Base-by-base conservation (phyloP, 2,329 filamentous ascomycete genomes). In the Talaromyces sp. region DNA sequence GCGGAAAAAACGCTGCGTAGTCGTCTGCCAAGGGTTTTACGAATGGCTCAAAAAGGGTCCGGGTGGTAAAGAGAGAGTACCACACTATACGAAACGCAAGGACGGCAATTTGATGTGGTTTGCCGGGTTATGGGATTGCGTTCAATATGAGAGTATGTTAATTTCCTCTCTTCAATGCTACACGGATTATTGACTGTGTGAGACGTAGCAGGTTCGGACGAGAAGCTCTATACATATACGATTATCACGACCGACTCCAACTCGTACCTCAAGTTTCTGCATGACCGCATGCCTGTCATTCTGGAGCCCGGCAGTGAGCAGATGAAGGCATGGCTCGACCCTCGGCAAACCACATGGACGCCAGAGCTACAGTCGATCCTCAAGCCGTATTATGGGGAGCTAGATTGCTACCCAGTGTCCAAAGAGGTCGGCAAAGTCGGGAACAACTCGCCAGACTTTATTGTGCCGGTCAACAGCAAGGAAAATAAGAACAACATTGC, bases 241-340 rank as follows among this genome's bases (percentile, higher is more conserved):
- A 87, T 99, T 72, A 94, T 98, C 73, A 99, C 95, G 0, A 98
- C 94, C 1, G 85, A 89, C 63, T 90, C 92, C 7, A 96, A 94
- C 69, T 81, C 87, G 65, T 89, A 94, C 72, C 81, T 98, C 56
- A 87, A 82, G 31, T 98, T 96, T 67, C 81, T 99, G 18, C 95
- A 99, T 72, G 89, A 96, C 70, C 88, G 95, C 16, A 99, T 99
- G 95, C 95, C 95, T 0, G 94, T 96, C 5, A 90, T 98, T 33
- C 75, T 99, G 0, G 88, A 97, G 5, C 87, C 90, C 4, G 87
- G 87, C 4, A 91, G 89, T 0, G 83, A 90, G 1, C 84, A 81
- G 10, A 81, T 96, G 70, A 83, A 79, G 59, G 86, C 74, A 4
- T 97, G 92, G 92, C 81, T 98, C 18, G 90, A 97, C 72, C 92